A percentile compares a stretch with the other conserved stretches of the same genome.
phyloP scores from a whole-genome alignment of 1,284 basidiomycete species.

The Phellopilus nigrolimitatus region DNA sequence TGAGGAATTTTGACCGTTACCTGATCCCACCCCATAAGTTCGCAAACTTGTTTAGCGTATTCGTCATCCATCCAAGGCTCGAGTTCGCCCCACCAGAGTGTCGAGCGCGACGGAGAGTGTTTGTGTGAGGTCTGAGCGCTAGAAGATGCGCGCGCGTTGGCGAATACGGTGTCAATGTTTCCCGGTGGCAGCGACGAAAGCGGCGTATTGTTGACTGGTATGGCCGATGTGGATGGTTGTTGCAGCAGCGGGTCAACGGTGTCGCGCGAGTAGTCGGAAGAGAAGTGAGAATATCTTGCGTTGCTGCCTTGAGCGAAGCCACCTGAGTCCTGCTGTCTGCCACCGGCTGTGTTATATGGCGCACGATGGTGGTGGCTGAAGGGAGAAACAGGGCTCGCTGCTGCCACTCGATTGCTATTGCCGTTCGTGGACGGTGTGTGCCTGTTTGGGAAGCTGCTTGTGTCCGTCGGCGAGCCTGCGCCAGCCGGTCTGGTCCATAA shows the following conservation, averaged over 20 bases:
- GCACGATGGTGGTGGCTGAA: constrained; percentile 17
- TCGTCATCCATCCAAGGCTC: constrained; percentile 93
- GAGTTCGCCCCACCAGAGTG: constrained; percentile 77
- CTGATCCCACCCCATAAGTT: constrained; percentile 74
- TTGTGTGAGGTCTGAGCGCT: constrained; percentile 27
- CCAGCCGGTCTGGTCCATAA: constrained; percentile 15
- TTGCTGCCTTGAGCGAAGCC: neutral
- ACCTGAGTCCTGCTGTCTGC: neutral
- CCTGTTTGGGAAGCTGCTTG: constrained; percentile 4
- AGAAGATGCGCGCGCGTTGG: neutral
- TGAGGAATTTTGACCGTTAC: constrained; percentile 66
- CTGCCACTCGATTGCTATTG: constrained; percentile 12
- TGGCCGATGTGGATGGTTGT: constrained; percentile 4
- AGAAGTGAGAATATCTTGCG: constrained; percentile 1
- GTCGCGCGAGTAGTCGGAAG: constrained; percentile 9
- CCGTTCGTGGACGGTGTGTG: neutral
- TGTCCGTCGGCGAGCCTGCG: constrained; percentile 2
- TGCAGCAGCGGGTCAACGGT: constrained; percentile 7
- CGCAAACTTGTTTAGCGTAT: constrained; percentile 78
- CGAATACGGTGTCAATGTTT: constrained; percentile 3
- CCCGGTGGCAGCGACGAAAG: constrained; percentile 13
- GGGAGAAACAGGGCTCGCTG: constrained; percentile 13
- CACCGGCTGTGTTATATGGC: neutral
- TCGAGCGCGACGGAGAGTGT: constrained; percentile 38
- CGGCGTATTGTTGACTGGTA: constrained; percentile 1